These are phyloP conservation scores for Bacterosira constricta DNA, from an alignment of 108 stramenopile species.

Conservation along the genomic window DNA sequence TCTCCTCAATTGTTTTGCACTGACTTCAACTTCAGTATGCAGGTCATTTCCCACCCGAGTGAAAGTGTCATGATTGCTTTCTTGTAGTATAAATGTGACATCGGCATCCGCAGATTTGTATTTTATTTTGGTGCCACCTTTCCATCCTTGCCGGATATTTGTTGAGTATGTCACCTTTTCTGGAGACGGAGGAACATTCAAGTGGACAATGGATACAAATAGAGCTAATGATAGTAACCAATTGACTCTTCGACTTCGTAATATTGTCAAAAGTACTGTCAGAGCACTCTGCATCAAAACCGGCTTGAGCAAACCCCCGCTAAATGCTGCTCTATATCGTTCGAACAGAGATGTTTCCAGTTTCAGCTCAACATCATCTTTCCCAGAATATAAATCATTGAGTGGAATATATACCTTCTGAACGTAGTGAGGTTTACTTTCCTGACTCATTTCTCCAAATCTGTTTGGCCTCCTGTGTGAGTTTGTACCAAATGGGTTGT, in stretches of 20 bases:
- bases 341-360: constrained; percentile 53
- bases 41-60: constrained; percentile 66
- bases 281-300: constrained; percentile 46
- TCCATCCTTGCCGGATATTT: constrained; percentile 53
- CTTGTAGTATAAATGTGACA: constrained; percentile 70
- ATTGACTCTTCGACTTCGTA: constrained; percentile 45
- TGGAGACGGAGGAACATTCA: constrained; percentile 54
- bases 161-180: constrained; percentile 24
- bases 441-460: no score
- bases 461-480: no score
- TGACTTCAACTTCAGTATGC: constrained; percentile 48
- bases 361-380: constrained; percentile 24
- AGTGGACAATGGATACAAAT: constrained; percentile 49
- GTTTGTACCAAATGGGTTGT: no score
- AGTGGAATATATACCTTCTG: constrained; percentile 64
- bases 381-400: constrained; percentile 62
- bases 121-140: constrained; percentile 61
- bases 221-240: constrained; percentile 39
- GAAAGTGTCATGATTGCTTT: constrained; percentile 55
- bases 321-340: constrained; percentile 58
- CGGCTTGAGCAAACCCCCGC: constrained; percentile 48
- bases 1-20: constrained; percentile 27
- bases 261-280: constrained; percentile 43
- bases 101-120: constrained; percentile 48
- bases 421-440: constrained; percentile 62